phyloP scores from a whole-genome alignment of 495 filamentous ascomycete species.

The Neurospora sp. region DNA sequence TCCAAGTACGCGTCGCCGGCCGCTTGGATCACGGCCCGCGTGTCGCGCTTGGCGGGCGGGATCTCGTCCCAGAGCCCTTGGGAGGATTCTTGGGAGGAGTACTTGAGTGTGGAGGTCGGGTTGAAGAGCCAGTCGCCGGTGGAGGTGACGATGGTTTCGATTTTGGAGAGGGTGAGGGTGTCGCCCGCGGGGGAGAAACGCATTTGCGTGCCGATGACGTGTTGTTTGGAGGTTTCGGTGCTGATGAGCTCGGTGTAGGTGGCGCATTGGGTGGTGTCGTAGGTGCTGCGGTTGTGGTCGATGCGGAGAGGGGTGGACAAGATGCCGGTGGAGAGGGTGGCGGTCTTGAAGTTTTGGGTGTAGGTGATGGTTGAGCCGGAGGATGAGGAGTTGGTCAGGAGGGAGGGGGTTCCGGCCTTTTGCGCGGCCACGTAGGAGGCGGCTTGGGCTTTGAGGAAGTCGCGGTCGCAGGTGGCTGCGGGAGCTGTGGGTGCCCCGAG shows the following conservation, averaged over 20 bases:
- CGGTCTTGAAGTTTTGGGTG: conserved; percentile 27
- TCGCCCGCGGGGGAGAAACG: conserved; percentile 18
- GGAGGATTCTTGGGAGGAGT: conserved; percentile 26
- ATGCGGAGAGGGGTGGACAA: conserved; percentile 33
- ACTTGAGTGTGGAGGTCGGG: conserved; percentile 37
- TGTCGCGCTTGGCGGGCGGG: conserved; percentile 28
- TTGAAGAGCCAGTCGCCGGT: conserved; percentile 42
- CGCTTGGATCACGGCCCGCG: conserved; percentile 30
- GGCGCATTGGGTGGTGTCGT: conserved; percentile 41
- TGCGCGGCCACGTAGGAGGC: conserved; percentile 34
- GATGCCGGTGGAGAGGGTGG: conserved; percentile 27
- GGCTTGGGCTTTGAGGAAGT: conserved; percentile 11
- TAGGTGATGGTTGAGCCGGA: conserved; percentile 7
- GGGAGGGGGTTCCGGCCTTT: conserved; percentile 24
- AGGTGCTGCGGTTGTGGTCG: conserved; percentile 36
- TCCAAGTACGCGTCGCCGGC: conserved; percentile 40
- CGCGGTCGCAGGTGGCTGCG: conserved; percentile 8
- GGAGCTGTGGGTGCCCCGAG: neutral
- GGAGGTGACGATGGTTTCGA: conserved; percentile 35
- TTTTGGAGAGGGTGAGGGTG: conserved; percentile 21
- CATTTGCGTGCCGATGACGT: conserved; percentile 41
- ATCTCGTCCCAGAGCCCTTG: conserved; percentile 31
- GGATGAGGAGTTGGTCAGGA: conserved; percentile 14
- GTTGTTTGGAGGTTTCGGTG: conserved; percentile 31
- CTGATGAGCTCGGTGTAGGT: conserved; percentile 43